Conservation (phyloP, 345 rosid genomes). For the Populus pruinosa region DNA sequence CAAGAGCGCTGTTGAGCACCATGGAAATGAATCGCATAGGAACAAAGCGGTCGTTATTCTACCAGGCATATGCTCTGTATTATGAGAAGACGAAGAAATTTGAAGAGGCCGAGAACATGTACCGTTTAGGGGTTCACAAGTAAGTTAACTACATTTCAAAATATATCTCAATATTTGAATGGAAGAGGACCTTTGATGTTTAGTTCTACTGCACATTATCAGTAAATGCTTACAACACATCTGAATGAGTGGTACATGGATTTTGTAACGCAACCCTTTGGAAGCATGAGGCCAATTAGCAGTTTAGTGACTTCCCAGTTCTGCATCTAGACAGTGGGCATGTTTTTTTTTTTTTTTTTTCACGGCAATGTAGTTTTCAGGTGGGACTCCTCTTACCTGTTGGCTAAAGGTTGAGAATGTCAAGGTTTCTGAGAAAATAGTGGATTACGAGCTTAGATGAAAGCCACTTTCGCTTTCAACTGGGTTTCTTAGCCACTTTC, state of each 20-base stretch:
- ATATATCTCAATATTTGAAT: background rate
- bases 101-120: constrained; percentile 89
- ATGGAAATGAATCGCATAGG: constrained; percentile 85
- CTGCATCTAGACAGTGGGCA: background rate
- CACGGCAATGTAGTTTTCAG: background rate
- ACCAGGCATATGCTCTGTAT: constrained; percentile 86
- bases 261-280: background rate
- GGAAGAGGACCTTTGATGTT: background rate
- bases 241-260: background rate
- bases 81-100: constrained; percentile 81
- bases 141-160: constrained; percentile 28
- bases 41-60: constrained; percentile 60
- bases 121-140: constrained; percentile 74
- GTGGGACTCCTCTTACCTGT: background rate
- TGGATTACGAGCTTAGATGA: background rate
- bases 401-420: background rate
- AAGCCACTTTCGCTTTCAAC: background rate
- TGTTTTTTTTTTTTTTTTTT: background rate
- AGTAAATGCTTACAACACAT: background rate
- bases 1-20: constrained; percentile 53
- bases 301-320: background rate
- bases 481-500: background rate
- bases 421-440: background rate
- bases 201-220: background rate
- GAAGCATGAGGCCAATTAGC: background rate